These are phyloP conservation scores for Trichophyton benhamiae DNA, from an alignment of 2,329 filamentous ascomycete genomes.

Conservation along the genomic window DNA sequence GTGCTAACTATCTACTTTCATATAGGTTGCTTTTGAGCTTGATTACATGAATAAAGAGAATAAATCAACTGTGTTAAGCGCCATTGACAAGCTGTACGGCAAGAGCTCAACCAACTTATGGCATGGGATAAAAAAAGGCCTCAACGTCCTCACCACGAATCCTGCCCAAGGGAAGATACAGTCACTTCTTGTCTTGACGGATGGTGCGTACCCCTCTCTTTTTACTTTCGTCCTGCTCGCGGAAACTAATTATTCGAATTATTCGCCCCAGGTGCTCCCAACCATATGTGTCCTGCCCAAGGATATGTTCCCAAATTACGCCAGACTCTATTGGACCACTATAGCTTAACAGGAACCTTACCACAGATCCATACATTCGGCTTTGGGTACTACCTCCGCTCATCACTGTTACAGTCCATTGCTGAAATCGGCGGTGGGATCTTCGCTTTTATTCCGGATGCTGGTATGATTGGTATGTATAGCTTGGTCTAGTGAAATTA, in stretches of 20 bases:
- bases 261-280: slow-evolving; percentile 29
- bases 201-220: slow-evolving; percentile 13
- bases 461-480: slow-evolving; percentile 42
- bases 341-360: slow-evolving; percentile 24
- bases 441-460: slow-evolving; percentile 51
- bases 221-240: background rate
- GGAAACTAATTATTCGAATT: background rate
- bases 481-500: slow-evolving; percentile 6
- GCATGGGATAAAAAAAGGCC: slow-evolving; percentile 43
- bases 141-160: slow-evolving; percentile 35
- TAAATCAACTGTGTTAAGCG: slow-evolving; percentile 34
- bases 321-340: slow-evolving; percentile 25
- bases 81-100: slow-evolving; percentile 34
- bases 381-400: slow-evolving; percentile 40
- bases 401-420: slow-evolving; percentile 48
- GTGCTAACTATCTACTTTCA: background rate
- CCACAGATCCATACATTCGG: slow-evolving; percentile 41
- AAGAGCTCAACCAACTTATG: slow-evolving; percentile 43
- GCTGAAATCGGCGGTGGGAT: slow-evolving; percentile 46
- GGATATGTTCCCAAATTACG: slow-evolving; percentile 46
- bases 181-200: slow-evolving; percentile 25
- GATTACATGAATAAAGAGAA: slow-evolving; percentile 36
- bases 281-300: slow-evolving; percentile 40
- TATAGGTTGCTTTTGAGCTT: slow-evolving; percentile 33
- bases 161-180: slow-evolving; percentile 19